Evolutionary conservation across 2,329 filamentous ascomycete species (phyloP).

Genomic region (Monilinia fructigena): DNA sequence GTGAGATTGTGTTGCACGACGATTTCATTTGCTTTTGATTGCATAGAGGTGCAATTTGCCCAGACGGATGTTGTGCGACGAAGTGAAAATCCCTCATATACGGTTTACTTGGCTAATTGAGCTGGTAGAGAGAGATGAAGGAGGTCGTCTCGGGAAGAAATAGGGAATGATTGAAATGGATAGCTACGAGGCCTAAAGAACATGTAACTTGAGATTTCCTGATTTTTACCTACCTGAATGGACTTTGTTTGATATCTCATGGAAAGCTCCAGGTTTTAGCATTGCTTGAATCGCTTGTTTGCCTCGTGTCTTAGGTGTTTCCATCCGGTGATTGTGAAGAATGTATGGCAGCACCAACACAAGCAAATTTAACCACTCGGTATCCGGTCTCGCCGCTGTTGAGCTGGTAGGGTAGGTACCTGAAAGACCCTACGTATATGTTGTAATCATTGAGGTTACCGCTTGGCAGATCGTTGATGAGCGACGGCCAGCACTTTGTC

Average conservation of each 20-base stretch:
- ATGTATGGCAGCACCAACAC: background rate
- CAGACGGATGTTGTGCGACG: slow-evolving; percentile 4
- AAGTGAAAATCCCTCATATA: slow-evolving; percentile 1
- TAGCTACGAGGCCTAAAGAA: background rate
- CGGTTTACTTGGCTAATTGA: background rate
- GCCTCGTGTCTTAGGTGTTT: background rate
- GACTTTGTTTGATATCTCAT: background rate
- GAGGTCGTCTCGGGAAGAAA: background rate
- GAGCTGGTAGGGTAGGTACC: background rate
- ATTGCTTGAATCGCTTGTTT: background rate
- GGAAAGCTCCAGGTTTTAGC: background rate
- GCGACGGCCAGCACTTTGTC: background rate
- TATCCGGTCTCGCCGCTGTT: background rate
- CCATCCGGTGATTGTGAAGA: background rate
- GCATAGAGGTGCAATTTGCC: background rate
- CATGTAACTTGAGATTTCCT: background rate
- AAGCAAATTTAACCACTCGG: background rate
- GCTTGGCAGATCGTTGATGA: background rate
- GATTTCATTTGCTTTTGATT: background rate
- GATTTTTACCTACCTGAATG: background rate
- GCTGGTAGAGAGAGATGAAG: background rate
- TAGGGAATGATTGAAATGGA: background rate
- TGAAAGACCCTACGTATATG: background rate
- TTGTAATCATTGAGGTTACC: background rate
- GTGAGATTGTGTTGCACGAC: background rate